Evolutionary conservation across 2,329 filamentous ascomycete species (phyloP).

Genomic region (Cercospora canescens): DNA sequence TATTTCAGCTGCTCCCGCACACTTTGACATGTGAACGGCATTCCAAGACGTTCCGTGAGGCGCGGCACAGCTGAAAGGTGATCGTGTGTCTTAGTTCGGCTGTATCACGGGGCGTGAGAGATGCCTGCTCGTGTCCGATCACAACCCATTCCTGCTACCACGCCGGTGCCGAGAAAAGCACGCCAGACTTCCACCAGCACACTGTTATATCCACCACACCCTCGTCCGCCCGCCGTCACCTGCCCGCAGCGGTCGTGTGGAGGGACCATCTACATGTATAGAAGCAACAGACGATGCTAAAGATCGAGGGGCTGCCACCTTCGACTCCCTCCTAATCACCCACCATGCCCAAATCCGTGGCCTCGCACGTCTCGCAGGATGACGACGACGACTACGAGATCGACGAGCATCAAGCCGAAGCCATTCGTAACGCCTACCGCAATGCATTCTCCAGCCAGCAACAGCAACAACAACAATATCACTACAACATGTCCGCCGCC

Average conservation of each 20-base stretch:
- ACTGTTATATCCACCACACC: background rate
- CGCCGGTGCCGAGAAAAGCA: background rate
- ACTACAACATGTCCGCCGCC: background rate
- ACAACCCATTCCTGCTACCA: background rate
- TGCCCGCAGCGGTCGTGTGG: background rate
- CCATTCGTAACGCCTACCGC: conserved; percentile 37
- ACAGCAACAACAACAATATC: background rate
- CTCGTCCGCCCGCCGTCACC: background rate
- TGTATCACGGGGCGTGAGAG: background rate
- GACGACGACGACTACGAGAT: conserved; percentile 36
- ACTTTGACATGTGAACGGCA: background rate
- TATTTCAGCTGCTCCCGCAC: background rate
- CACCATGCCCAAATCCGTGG: conserved; percentile 37
- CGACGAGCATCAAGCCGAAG: conserved; percentile 33
- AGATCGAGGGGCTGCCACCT: background rate
- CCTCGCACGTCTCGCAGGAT: conserved; percentile 35
- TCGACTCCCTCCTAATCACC: background rate
- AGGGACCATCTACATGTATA: background rate
- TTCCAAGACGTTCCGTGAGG: background rate
- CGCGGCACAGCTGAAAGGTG: background rate
- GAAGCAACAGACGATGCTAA: background rate
- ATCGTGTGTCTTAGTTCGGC: background rate
- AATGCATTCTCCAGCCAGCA: conserved; percentile 34
- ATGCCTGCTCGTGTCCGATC: background rate
- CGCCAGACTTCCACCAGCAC: background rate